Base-by-base conservation (phyloP, 164 flowering plant genomes). In the Taxillus chinensis region DNA sequence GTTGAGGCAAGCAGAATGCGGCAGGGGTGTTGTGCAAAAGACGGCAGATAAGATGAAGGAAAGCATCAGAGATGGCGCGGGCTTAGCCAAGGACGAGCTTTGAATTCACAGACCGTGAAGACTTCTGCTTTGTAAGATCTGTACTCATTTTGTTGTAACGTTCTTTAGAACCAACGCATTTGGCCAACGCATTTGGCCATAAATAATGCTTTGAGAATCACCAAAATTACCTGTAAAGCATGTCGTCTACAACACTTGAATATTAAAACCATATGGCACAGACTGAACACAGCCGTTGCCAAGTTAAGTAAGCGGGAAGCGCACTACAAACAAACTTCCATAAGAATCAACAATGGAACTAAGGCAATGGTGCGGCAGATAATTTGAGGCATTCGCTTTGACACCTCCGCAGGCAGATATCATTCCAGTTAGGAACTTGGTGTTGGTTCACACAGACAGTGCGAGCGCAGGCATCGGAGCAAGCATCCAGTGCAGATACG, bases 391-490 rank as follows among this genome's bases (percentile, higher is more conserved):
- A 89, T 68, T 89, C 96, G 56, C 83, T 82, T 65, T 89, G 96
- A 70, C 96, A 89, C 61, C 90, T 75, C 17, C 80, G 60, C 41
- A 89, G 85, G 71, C 92, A 89, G 43, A 82, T 73, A 66, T 86
- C 96, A 64, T 89, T 89, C 96, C 90, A 89, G 60, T 86, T 83
- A 11, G 96, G 90, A 2, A 89, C 92, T 63, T 85, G 92, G 62
- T 89, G 90, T 43, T 83, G 89, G 70, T 85, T 85, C 6, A 88
- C 93, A 43, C 96, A 88, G 39, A 91, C 92, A 7, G 96, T 88
- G 1, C 97, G 81, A 51, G 93, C 96, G 72, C 97, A 88, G 0
- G 97, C 97, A 76, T 88, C 97, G 50, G 89, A 67, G 60, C 96
- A 91, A 27, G 96, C 97, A 77, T 91, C 96, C 7, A 91, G 79